Evolutionary conservation across 2,329 filamentous ascomycete species (phyloP), one percentile per base, ranked within the genome.

Genomic region (Fusarium aywerte): DNA sequence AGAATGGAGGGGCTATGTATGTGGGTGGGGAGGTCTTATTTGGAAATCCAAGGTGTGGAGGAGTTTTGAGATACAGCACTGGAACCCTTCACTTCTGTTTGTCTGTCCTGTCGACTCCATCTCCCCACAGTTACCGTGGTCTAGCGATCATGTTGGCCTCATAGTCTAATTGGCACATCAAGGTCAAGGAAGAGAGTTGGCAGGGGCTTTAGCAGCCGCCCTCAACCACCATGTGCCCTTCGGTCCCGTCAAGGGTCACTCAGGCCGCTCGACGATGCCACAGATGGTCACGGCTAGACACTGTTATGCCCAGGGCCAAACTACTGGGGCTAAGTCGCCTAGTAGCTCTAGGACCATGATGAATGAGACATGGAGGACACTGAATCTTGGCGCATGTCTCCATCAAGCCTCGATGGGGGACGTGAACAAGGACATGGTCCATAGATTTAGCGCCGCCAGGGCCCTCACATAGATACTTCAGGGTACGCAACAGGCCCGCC

Each of bases 11-110:
- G 71, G 70, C 67, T 48, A 61, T 67, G 68, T 62, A 61, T 62
- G 70, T 62, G 71, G 68, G 71, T 73, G 71, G 71, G 67, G 65
- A 73, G 68, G 73, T 77, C 71, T 76, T 76, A 74, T 76, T 75
- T 76, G 69, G 65, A 64, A 69, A 60, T 45, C 60, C 60, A 65
- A 69, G 70, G 69, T 66, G 62, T 66, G 69, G 62, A 70, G 62
- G 70, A 70, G 51, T 58, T 58, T 39, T 65, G 58, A 73, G 70
- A 72, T 70, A 58, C 70, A 70, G 61, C 60, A 62, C 50, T 72
- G 57, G 62, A 61, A 62, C 57, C 62, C 53, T 64, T 67, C 52
- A 20, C 44, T 38, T 49, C 31, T 49, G 21, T 33, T 49, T 36
- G 45, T 69, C 35, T 60, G 54, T 45, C 32, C 61, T 54, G 65